Base-by-base conservation (phyloP, 805 yeast genomes). In the Middelhovenomyces tepae region DNA sequence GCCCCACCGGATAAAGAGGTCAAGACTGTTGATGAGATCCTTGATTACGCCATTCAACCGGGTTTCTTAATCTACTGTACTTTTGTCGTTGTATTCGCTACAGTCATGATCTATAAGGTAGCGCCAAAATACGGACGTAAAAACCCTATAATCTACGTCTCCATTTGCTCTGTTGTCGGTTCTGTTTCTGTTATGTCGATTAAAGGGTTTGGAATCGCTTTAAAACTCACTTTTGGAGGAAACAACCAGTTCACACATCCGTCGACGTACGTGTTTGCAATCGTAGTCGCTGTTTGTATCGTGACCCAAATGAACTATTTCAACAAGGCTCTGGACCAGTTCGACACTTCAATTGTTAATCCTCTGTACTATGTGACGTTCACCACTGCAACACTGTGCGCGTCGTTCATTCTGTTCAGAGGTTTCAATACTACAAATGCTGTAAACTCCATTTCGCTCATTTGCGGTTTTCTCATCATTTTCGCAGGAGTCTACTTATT, bases 1-100 rank as follows among this genome's bases (percentile, higher is more conserved):
- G 95, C 95, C 18, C 95, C 95, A 16, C 84, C 86, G n/a, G 95
- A 85, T 57, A 82, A 80, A 57, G 94, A 85, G 43, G 76, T 85
- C 38, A 66, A 71, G 42, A 85, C 95, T 0, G 91, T 85, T 26
- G 94, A 85, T 54, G 95, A 85, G 59, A 84, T 86, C 40, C 63
- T 85, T 51, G 63, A 65, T 5, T 84, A 83, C 50, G 95, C 95
- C 7, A 67, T 75, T 40, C 73, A 73, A 37, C 94, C 94, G 0
- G 61, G 56, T 24, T 86, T 85, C 53, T 53, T 86, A 45, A 55
- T 75, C 28, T 85, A 85, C 55, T 71, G 75, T 27, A 47, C 69
- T 13, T 40, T 65, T 8, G 93, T 84, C n/a, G 60, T 73, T 0
- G 64, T 64, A 1, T 86, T 83, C 56, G 70, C 91, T 0, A 53